Percentiles rank a stretch among this genome's conserved stretches.
These are phyloP conservation scores for Leccinum rimulosum DNA, from an alignment of 768 basidiomycete species.

Conservation along the genomic window DNA sequence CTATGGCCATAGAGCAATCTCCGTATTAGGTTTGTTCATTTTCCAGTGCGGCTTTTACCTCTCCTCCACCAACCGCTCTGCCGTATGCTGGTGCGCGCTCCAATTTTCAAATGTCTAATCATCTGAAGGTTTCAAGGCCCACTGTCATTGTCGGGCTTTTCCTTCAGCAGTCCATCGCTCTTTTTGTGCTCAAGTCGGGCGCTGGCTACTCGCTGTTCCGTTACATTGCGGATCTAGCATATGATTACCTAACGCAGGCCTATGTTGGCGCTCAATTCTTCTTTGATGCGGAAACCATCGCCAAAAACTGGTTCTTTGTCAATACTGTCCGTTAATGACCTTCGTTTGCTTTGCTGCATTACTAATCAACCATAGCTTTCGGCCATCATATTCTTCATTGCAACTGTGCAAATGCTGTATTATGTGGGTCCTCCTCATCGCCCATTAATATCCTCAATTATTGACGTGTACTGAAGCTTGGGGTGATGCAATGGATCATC, in stretches of 20 bases:
- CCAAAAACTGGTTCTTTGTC: conserved; percentile 83
- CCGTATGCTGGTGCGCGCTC: conserved; percentile 64
- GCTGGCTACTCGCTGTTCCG: conserved; percentile 84
- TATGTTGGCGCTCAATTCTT: conserved; percentile 77
- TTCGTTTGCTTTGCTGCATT: conserved; percentile 10
- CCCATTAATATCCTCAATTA: background rate
- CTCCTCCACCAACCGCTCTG: conserved; percentile 58
- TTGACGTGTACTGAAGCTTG: conserved; percentile 39
- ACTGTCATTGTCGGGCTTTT: conserved; percentile 88
- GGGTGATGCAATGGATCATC: conserved; percentile 94
- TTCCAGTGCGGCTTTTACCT: conserved; percentile 78
- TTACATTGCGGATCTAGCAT: conserved; percentile 77
- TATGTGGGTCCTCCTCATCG: conserved; percentile 39
- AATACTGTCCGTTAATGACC: conserved; percentile 52
- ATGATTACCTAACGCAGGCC: conserved; percentile 74
- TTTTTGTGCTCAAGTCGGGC: conserved; percentile 83
- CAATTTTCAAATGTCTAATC: background rate
- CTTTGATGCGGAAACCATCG: conserved; percentile 64
- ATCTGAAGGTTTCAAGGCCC: conserved; percentile 45
- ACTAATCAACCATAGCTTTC: conserved; percentile 44
- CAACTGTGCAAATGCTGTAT: conserved; percentile 89
- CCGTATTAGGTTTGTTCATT: conserved; percentile 72
- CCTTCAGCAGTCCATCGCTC: conserved; percentile 79
- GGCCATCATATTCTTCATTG: conserved; percentile 92
- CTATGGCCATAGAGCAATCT: conserved; percentile 82